These are phyloP conservation scores for Pelargonium australe DNA, from an alignment of 441 rosid species.

Conservation along the genomic window DNA sequence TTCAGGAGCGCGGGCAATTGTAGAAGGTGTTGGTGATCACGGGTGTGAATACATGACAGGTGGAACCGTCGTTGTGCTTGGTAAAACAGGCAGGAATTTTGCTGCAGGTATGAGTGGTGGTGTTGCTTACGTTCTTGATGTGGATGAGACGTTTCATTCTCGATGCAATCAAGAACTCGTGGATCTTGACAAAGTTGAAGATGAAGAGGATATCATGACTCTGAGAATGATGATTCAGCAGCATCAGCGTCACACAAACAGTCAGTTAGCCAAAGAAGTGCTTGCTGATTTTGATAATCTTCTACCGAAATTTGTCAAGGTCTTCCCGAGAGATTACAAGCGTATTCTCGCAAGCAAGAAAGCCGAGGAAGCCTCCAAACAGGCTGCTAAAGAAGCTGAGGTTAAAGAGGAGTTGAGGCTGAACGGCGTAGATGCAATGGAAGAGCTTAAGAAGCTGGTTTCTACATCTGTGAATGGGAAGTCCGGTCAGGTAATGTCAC, in stretches of 20 bases:
- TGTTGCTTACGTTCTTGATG: conserved; percentile 85
- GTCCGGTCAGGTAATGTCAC: conserved; percentile 34
- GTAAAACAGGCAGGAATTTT: conserved; percentile 97
- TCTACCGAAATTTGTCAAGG: conserved; percentile 80
- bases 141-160: conserved; percentile 69
- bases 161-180: conserved; percentile 91
- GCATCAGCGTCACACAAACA: conserved; percentile 88
- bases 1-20: conserved; percentile 96
- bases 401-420: conserved; percentile 45
- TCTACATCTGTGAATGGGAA: conserved; percentile 46
- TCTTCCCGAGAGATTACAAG: conserved; percentile 97
- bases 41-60: conserved; percentile 99
- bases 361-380: conserved; percentile 42
- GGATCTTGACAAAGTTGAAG: conserved; percentile 94
- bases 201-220: conserved; percentile 79
- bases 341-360: conserved; percentile 80
- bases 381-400: conserved; percentile 43
- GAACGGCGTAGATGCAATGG: conserved; percentile 62
- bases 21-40: conserved; percentile 99
- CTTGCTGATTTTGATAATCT: conserved; percentile 73
- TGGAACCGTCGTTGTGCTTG: conserved; percentile 93
- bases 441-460: conserved; percentile 88
- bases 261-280: conserved; percentile 81
- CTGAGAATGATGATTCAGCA: conserved; percentile 98
- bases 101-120: conserved; percentile 99